Conservation (phyloP, 176 grass and related monocot genomes). For the Eragrostis curvula region DNA sequence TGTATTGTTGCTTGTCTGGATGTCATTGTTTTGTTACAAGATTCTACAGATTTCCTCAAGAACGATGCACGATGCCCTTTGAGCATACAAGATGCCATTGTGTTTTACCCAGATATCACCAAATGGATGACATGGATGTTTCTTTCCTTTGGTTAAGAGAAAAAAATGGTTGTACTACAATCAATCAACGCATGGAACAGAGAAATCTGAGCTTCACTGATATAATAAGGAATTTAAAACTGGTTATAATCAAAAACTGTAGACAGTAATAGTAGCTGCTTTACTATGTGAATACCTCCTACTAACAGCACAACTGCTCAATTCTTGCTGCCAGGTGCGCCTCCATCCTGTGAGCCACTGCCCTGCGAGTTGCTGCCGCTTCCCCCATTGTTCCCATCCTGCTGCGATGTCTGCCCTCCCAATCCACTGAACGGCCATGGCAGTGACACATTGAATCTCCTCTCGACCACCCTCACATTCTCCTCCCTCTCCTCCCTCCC, state of each 20-base stretch:
- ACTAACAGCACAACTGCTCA: constrained; percentile 31
- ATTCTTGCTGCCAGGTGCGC: constrained; percentile 42
- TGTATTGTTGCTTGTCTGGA: constrained; percentile 9
- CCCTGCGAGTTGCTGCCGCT: constrained; percentile 54
- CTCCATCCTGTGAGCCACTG: constrained; percentile 51
- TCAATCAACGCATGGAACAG: constrained; percentile 12
- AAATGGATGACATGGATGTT: neutral
- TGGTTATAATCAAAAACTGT: constrained; percentile 21
- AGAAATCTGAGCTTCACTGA: neutral
- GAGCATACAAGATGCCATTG: neutral
- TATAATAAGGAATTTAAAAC: neutral
- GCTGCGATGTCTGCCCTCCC: constrained; percentile 54
- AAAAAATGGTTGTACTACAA: neutral
- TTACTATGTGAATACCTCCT: constrained; percentile 49
- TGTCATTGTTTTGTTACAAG: neutral
- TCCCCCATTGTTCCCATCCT: constrained; percentile 52
- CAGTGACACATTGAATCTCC: constrained; percentile 68
- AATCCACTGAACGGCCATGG: constrained; percentile 74
- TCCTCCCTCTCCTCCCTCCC: constrained; percentile 36
- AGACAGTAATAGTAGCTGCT: constrained; percentile 7
- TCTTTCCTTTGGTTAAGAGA: neutral
- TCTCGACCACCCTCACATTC: constrained; percentile 47
- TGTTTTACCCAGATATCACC: constrained; percentile 22
- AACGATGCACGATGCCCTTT: neutral
- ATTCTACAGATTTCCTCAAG: neutral